phyloP scores from a whole-genome alignment of 345 rosid species.

The Brassica carinata region DNA sequence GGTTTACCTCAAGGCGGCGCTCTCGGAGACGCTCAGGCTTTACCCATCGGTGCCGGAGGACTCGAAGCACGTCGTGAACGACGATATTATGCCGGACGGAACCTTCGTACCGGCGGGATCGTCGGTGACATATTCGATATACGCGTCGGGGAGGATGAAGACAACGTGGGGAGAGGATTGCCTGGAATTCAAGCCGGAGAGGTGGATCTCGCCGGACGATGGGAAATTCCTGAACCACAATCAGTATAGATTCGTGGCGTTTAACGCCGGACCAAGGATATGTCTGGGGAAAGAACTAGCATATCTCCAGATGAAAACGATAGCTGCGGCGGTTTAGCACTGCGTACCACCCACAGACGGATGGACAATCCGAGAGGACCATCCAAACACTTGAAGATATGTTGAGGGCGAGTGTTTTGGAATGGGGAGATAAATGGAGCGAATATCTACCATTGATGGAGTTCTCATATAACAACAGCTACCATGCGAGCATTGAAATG shows the following conservation, averaged over 20 bases:
- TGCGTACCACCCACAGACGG: too few relatives aligned
- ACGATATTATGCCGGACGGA: slow-evolving; percentile 86
- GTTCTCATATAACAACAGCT: too few relatives aligned
- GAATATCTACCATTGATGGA: too few relatives aligned
- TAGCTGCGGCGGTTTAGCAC: slow-evolving; percentile 66
- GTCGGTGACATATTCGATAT: slow-evolving; percentile 82
- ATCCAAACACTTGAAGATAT: too few relatives aligned
- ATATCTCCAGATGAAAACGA: slow-evolving; percentile 88
- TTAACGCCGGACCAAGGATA: slow-evolving; percentile 90
- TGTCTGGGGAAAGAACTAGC: slow-evolving; percentile 89
- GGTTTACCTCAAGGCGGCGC: slow-evolving; percentile 82
- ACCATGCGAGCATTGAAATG: too few relatives aligned
- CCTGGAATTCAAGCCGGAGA: slow-evolving; percentile 73
- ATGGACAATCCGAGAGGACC: too few relatives aligned
- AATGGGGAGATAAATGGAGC: too few relatives aligned
- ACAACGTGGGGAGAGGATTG: slow-evolving; percentile 91
- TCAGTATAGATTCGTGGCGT: slow-evolving; percentile 78
- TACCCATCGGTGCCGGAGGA: slow-evolving; percentile 95
- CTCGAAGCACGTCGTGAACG: slow-evolving; percentile 80
- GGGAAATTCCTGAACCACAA: slow-evolving; percentile 55
- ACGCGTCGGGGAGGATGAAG: slow-evolving; percentile 85
- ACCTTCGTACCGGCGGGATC: slow-evolving; percentile 88
- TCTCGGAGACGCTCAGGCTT: slow-evolving; percentile 84
- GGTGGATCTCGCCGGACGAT: slow-evolving; percentile 82
- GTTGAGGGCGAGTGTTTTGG: too few relatives aligned